Conservation (phyloP, 805 yeast genomes). For the Wickerhamiella kazuoi region DNA sequence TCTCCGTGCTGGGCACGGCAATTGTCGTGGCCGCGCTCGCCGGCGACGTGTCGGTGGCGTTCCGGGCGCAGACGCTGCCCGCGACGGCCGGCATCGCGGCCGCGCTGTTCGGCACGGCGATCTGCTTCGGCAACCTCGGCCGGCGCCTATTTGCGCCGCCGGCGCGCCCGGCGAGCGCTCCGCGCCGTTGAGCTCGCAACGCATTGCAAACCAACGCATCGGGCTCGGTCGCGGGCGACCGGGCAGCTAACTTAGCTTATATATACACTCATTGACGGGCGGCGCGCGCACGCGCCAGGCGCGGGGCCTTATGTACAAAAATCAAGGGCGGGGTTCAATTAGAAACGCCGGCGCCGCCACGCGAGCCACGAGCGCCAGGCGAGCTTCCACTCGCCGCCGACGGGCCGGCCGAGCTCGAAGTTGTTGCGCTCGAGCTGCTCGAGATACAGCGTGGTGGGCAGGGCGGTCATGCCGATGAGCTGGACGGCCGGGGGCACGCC, state of each 20-base stretch:
- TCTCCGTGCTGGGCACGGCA: slow-evolving; percentile 19
- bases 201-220: no score
- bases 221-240: no score
- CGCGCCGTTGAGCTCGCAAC: no score
- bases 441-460: slow-evolving; percentile 49
- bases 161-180: neutral
- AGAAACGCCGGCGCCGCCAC: slow-evolving; percentile 27
- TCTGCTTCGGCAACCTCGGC: slow-evolving; percentile 25
- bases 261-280: no score
- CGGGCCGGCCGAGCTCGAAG: slow-evolving; percentile 39
- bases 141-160: slow-evolving; percentile 15
- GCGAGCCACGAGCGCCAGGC: slow-evolving; percentile 41
- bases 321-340: slow-evolving; percentile 1
- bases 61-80: slow-evolving; percentile 10
- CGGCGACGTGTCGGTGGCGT: slow-evolving; percentile 11
- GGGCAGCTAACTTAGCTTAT: no score
- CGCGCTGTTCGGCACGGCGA: slow-evolving; percentile 20
- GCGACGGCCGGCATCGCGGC: slow-evolving; percentile 13
- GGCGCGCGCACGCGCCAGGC: neutral
- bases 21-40: slow-evolving; percentile 9
- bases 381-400: slow-evolving; percentile 43
- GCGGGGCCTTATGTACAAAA: slow-evolving; percentile 1
- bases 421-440: slow-evolving; percentile 41
- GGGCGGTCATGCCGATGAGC: slow-evolving; percentile 48
- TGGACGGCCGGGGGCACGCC: slow-evolving; percentile 36